Base-by-base conservation (phyloP, 805 yeast species). In the Candida arabinofermentans region DNA sequence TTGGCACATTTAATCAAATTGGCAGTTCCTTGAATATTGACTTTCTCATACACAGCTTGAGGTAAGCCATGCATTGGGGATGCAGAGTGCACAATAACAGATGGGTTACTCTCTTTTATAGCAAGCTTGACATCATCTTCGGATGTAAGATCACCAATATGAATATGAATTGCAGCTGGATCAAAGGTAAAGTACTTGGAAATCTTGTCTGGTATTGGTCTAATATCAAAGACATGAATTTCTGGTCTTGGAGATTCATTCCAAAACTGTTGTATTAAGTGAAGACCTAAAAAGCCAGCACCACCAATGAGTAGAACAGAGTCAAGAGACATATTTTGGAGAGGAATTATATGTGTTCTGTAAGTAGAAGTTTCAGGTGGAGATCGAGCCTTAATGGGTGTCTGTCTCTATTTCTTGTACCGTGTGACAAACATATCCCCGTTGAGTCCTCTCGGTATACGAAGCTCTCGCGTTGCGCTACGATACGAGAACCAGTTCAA, bases 291-390 rank as follows among this genome's bases (percentile, higher is more conserved):
- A 53, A 93, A 93, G 0, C 99, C 99, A 4, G 96, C 70, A 8
- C 99, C 99, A 37, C 99, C 99, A n/a, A 93, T 78, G 17, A 93
- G 70, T 24, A 93, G 76, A 2, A 93, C 95, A 2, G 84, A 74
- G 26, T 76, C 64, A 23, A 68, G 36, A 13, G 57, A 40, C 57
- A 54, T 56, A 18, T 31, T 19, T 4, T 12, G 6, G 2, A 13
- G 13, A 26, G 1, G 5, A 9, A n/a, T 26, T 16, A 26, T 5
- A 13, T 10, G 12, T 13, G n/a, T 26, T 26, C 26, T 13, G 8
- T 5, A 13, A 13, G 16, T 13, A 26, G 16, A 2, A 13, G 27
- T 24, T 24, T 9, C 8, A 9, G 27, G 4, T 9, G 5, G 5
- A 26, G 29, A 13, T 13, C n/a, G n/a, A n/a, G n/a, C n/a, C n/a